Evolutionary conservation across 306 rosid species (phyloP), one percentile per base, ranked within the genome.

Genomic region (Prunus armeniaca): DNA sequence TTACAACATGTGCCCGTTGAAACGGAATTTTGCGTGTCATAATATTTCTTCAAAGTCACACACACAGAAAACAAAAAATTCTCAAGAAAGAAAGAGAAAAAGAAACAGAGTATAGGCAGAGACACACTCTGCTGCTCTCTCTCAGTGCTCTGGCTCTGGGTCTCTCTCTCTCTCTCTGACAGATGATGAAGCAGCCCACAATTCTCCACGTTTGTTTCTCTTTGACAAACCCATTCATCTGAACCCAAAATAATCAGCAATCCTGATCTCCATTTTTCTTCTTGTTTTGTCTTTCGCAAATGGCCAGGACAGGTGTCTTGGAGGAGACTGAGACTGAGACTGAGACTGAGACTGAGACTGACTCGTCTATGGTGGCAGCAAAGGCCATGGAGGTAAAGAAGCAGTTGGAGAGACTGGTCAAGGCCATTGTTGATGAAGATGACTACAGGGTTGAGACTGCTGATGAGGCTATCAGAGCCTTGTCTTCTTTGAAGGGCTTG

Each of bases 381-480:
- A 72, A 45, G 56, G 74, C 79, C 13, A 55, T 67, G 69, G 93
- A 86, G n/a, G 76, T 84, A 78, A 92, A 90, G 83, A 82, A 82
- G 18, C 83, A 74, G 57, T 54, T 93, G 79, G 71, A 78, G 65
- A 76, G 77, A 34, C 73, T 87, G 61, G 87, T 90, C 13, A 74
- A 81, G 46, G 69, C 20, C 45, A 90, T 93, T 61, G 77, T 86
- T 3, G 90, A 87, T 4, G 79, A 69, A 10, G 90, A 88, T 41
- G 87, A 88, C 77, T 84, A 34, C 56, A n/a, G 78, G 9, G 18
- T 61, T 0, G 76, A 69, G 60, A 34, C 66, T 25, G 69, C 79
- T 6, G 90, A 90, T 17, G 86, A 89, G n/a, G 92, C 96, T 24
- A 84, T 90, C 43, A 45, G 83, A 2, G 75, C 78, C 17, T 87